Evolutionary conservation across 1,284 basidiomycete species (phyloP), one percentile per base, ranked within the genome.

Genomic region (Malassezia japonica): DNA sequence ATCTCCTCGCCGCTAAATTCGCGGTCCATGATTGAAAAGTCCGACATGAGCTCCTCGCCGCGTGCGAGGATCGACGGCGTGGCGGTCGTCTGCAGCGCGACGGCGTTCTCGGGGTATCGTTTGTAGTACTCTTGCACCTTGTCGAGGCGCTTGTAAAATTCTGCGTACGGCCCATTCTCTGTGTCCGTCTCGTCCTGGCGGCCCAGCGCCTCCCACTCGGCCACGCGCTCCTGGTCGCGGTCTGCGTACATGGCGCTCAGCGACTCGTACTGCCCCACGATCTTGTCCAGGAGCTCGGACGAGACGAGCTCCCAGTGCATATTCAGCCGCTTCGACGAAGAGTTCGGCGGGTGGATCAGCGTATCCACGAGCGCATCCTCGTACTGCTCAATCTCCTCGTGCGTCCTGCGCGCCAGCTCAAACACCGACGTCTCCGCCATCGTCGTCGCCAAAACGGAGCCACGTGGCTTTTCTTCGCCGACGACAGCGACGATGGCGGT

Each of bases 101-200:
- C 47, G 7, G 51, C 51, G 8, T 46, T 37, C 82, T 71, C 82
- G 75, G 88, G 89, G 79, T 96, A 94, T 78, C 87, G 89, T 74
- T 81, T 80, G 79, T 96, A 85, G 79, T 95, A 89, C 69, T 92
- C 89, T 77, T 90, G 87, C 74, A 98, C 83, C 79, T 85, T 87
- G 70, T 82, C 83, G 76, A 98, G 83, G 73, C 92, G 83, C 68
- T 82, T 77, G 77, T 99, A 98, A 78, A 98, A 99, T 40, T 68
- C 64, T 34, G 41, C 46, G 8, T 70, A 59, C 8, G 57, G 41
- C 24, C 63, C 63, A 28, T 58, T 57, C 24, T 50, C 46, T 8
- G 23, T 23, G 24, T 29, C 31, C 1, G 43, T 12, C 1, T 45
- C 27, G 20, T 38, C 55, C 6, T 34, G 21, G 6, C 32, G 28